Conservation (phyloP, 2,329 filamentous ascomycete genomes). For the Talaromyces marneffei region DNA sequence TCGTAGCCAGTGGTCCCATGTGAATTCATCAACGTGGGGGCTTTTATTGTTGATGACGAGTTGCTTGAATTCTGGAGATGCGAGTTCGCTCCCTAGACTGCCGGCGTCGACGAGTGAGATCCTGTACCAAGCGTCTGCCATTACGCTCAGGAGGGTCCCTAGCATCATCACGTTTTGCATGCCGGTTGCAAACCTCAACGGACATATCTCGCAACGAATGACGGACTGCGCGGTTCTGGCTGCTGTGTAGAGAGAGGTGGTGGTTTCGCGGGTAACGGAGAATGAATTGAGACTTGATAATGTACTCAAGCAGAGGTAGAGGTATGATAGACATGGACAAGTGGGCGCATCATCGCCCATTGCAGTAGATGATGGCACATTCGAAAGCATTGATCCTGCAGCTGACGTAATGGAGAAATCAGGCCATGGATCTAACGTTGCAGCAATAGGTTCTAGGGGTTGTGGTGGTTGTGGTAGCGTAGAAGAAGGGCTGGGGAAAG, state of each 20-base stretch:
- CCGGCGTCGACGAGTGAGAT: conserved; percentile 32
- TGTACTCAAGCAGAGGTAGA: conserved; percentile 41
- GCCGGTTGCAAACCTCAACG: conserved; percentile 36
- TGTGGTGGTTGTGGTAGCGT: conserved; percentile 21
- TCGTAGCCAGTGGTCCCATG: conserved; percentile 37
- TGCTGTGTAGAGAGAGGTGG: conserved; percentile 40
- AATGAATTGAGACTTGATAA: conserved; percentile 39
- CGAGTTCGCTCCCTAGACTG: conserved; percentile 32
- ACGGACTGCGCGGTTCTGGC: conserved; percentile 37
- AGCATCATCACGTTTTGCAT: conserved; percentile 44
- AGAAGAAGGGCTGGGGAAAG: background rate
- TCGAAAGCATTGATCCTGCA: conserved; percentile 25
- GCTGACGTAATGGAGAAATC: conserved; percentile 36
- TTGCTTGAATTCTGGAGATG: conserved; percentile 28
- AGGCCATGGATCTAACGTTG: conserved; percentile 35
- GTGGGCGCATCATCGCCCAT: conserved; percentile 19
- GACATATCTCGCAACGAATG: conserved; percentile 40
- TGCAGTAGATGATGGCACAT: conserved; percentile 15
- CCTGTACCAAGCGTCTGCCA: conserved; percentile 41
- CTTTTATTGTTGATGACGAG: conserved; percentile 21
- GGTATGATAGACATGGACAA: conserved; percentile 38
- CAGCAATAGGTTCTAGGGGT: conserved; percentile 21
- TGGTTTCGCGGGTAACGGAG: conserved; percentile 38
- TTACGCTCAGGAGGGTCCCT: conserved; percentile 40
- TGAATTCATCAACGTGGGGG: conserved; percentile 22